Conservation (phyloP, 441 rosid genomes). For the Arabidopsis hybrid region DNA sequence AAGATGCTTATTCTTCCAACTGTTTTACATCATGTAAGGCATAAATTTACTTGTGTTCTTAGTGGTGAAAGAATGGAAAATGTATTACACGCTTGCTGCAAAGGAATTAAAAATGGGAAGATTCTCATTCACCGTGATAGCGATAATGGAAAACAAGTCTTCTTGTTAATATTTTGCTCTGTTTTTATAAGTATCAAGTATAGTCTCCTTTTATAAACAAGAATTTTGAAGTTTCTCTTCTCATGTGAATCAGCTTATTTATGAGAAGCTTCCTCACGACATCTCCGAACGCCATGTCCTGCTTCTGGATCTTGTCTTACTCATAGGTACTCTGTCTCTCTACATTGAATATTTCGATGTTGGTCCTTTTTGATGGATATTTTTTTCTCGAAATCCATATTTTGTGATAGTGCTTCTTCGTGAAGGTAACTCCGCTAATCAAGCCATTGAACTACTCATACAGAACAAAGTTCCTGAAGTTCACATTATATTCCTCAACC, state of each 20-base stretch:
- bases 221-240: slow-evolving; percentile 12
- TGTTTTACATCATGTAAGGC: slow-evolving; percentile 3
- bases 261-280: slow-evolving; percentile 96
- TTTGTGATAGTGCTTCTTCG: slow-evolving; percentile 10
- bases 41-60: slow-evolving; percentile 2
- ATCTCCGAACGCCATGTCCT: slow-evolving; percentile 95
- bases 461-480: slow-evolving; percentile 96
- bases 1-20: slow-evolving; percentile 1
- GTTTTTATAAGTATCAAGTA: background rate
- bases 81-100: slow-evolving; percentile 96
- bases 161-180: background rate
- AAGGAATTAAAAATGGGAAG: slow-evolving; percentile 96
- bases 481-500: slow-evolving; percentile 89
- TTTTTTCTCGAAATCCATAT: background rate
- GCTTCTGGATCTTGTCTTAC: slow-evolving; percentile 96
- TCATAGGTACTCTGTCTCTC: slow-evolving; percentile 62
- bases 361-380: background rate
- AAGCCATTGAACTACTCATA: slow-evolving; percentile 85
- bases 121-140: slow-evolving; percentile 95
- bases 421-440: slow-evolving; percentile 96
- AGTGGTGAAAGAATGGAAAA: slow-evolving; percentile 99
- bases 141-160: slow-evolving; percentile 93
- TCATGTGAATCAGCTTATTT: slow-evolving; percentile 73
- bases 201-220: background rate
- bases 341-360: background rate